Evolutionary conservation across 345 rosid species (phyloP), one percentile per base, ranked within the genome.

Genomic region (Balakata baccata): DNA sequence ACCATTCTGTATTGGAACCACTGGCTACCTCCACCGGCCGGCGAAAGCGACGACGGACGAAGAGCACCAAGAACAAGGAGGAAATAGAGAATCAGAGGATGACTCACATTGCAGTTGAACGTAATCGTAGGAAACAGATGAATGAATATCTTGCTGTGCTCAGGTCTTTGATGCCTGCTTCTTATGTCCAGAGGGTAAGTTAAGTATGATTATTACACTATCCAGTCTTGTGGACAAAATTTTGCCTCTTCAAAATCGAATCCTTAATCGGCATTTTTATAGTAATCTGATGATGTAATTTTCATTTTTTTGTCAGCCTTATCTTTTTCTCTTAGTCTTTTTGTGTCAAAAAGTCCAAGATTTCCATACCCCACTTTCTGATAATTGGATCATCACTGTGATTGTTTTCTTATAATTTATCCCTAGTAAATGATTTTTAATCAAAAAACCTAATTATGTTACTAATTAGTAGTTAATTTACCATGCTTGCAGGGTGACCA

Each of bases 121-220:
- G 98, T 47, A 94, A 94, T 82, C 97, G 98, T 47, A 90, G 98
- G 76, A 94, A 91, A 81, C 97, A 87, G 72, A 94, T 94, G 98
- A 94, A 94, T 64, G 94, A 94, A 79, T 93, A 89, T 84, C 88
- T 93, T 29, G 81, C 89, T 57, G 87, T 84, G 46, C 88, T 93
- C 54, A 88, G 97, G 46, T 87, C 98, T 70, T 76, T 94, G 46
- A 91, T 94, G 96, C 98, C 98, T 1, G 77, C 90, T 69, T 85
- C 94, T n/a, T 91, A 94, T 82, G 89, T 89, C 69, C 98, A 90
- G 82, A 89, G 98, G 94, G 98, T 91, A 59, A 72, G 85, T 79
- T 54, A 57, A 49, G 14, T 49, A 8, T 49, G 4, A 49, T 11
- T 49, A 49, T 49, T 49, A 49, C 14, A 49, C 14, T 18, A 0